A percentile compares a stretch with the other conserved stretches of the same genome.
phyloP scores from a whole-genome alignment of 2,329 filamentous ascomycete genomes.

The Aspergillus versicolor region DNA sequence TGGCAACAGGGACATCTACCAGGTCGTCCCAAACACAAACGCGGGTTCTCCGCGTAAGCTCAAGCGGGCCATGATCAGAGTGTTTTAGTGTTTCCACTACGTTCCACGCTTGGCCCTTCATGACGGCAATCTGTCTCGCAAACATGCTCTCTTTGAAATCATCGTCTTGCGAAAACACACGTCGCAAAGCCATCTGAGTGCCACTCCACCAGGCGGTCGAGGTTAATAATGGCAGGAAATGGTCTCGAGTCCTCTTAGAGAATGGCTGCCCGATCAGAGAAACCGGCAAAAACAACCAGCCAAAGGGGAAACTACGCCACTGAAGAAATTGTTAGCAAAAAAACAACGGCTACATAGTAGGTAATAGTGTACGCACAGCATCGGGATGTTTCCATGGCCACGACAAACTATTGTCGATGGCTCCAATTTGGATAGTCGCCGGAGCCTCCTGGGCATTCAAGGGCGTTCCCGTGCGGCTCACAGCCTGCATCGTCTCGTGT shows the following conservation, averaged over 20 bases:
- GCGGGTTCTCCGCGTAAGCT: constrained; percentile 83
- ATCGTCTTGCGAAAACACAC: constrained; percentile 84
- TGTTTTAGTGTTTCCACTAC: constrained; percentile 97
- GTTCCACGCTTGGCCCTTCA: constrained; percentile 99
- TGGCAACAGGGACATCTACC: constrained; percentile 91
- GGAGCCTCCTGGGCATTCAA: constrained; percentile 44
- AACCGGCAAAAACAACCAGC: constrained; percentile 96
- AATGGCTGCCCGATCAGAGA: constrained; percentile 95
- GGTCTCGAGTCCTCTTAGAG: constrained; percentile 86
- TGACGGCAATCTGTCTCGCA: constrained; percentile 94
- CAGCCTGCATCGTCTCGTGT: constrained; percentile 81
- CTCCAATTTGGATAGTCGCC: constrained; percentile 73
- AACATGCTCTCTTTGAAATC: constrained; percentile 99
- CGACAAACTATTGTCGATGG: constrained; percentile 95
- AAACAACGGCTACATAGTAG: not conserved
- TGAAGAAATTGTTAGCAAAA: constrained; percentile 31
- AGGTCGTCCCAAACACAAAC: constrained; percentile 98
- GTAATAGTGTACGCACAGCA: constrained; percentile 56
- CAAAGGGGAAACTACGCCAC: constrained; percentile 90
- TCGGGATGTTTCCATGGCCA: constrained; percentile 99
- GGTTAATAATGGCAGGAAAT: constrained; percentile 93
- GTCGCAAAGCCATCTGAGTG: constrained; percentile 80
- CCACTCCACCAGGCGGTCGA: constrained; percentile 97
- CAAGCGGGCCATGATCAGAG: constrained; percentile 85
- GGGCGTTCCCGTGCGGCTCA: constrained; percentile 57